Percentiles rank a stretch among this genome's conserved stretches.
These are phyloP conservation scores for Physocladia obscura DNA, from an alignment of 192 early-diverging fungal genomes.

Conservation along the genomic window DNA sequence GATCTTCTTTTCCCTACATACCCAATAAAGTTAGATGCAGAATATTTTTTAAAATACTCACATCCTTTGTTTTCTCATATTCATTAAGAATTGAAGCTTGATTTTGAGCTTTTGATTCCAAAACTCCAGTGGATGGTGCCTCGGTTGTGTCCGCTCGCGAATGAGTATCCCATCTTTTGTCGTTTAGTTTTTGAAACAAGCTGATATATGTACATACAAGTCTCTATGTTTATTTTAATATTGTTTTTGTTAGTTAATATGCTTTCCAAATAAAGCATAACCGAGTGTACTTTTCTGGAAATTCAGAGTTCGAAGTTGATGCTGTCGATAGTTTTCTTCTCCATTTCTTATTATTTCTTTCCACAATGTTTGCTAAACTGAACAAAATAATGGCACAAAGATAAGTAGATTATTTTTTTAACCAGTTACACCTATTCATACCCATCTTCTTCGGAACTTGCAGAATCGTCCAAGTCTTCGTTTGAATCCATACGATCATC, in stretches of 20 bases:
- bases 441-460: conserved; percentile 39
- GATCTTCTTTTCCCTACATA: conserved; percentile 15
- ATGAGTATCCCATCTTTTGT: conserved; percentile 9
- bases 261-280: neutral
- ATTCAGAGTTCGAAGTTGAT: no score
- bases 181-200: neutral
- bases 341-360: neutral
- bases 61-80: conserved; percentile 31
- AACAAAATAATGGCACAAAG: neutral
- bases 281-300: no score
- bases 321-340: no score
- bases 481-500: conserved; percentile 18
- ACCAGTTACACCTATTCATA: neutral
- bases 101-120: conserved; percentile 23
- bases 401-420: neutral
- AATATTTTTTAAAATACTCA: conserved; percentile 3
- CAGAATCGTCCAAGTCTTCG: conserved; percentile 31
- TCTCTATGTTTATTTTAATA: neutral
- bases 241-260: neutral
- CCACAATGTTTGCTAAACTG: neutral
- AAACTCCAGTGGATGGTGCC: neutral
- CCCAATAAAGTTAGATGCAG: neutral
- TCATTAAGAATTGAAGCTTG: conserved; percentile 24
- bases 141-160: conserved; percentile 6
- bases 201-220: neutral